These are phyloP conservation scores for Diutina scorzettiae DNA, from an alignment of 1,139 yeast genomes.

Conservation along the genomic window DNA sequence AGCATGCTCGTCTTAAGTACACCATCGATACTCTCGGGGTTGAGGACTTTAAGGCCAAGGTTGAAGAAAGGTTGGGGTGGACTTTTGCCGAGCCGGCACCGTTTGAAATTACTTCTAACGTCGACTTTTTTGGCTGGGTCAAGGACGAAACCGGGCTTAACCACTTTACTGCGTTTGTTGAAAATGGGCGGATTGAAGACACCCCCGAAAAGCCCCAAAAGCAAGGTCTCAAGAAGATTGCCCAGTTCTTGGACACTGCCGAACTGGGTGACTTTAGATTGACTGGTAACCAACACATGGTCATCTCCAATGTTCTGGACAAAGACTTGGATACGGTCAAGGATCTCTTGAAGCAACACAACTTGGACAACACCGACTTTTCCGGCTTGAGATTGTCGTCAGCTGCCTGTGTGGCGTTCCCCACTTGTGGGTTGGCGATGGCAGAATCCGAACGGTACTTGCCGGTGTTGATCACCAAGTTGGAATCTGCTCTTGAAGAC, in stretches of 20 bases:
- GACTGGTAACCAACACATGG: constrained; percentile 91
- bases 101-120: constrained; percentile 73
- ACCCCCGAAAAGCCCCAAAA: constrained; percentile 85
- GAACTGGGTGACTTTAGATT: constrained; percentile 78
- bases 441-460: constrained; percentile 95
- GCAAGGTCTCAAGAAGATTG: constrained; percentile 73
- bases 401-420: constrained; percentile 97
- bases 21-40: constrained; percentile 89
- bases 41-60: constrained; percentile 65
- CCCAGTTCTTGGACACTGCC: constrained; percentile 42
- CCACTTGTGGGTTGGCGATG: constrained; percentile 98
- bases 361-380: constrained; percentile 74
- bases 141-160: constrained; percentile 78
- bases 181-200: constrained; percentile 94
- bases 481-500: constrained; percentile 80
- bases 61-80: constrained; percentile 75
- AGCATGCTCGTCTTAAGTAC: constrained; percentile 95
- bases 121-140: constrained; percentile 91
- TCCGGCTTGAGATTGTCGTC: constrained; percentile 82
- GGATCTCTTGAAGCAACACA: constrained; percentile 53
- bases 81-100: constrained; percentile 59
- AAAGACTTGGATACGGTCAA: constrained; percentile 54
- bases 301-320: constrained; percentile 64
- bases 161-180: constrained; percentile 90
- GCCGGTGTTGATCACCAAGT: constrained; percentile 69